phyloP scores from a whole-genome alignment of 139 green algal genomes.

The Closterium sp. region DNA sequence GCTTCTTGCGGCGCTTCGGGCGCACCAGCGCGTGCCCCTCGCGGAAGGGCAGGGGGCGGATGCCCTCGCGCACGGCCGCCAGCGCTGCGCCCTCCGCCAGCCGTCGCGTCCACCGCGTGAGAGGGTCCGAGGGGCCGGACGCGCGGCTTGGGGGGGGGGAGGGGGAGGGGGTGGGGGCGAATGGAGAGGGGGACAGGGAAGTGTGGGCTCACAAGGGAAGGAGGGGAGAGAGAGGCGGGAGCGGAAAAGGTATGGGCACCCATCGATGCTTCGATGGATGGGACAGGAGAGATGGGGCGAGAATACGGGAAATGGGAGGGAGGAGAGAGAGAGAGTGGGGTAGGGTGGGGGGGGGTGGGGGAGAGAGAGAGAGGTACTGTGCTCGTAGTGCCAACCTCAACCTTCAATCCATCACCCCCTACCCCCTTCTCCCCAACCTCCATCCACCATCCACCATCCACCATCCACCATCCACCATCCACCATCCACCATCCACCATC shows the following conservation, averaged over 20 bases:
- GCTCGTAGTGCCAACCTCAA: no score
- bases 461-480: no score
- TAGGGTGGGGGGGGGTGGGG: no score
- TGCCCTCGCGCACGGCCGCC: neutral
- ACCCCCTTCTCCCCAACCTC: no score
- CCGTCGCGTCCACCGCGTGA: neutral
- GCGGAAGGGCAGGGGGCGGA: neutral
- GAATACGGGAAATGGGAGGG: neutral
- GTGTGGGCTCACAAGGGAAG: neutral
- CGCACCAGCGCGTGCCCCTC: neutral
- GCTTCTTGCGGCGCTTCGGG: neutral
- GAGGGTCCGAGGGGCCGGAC: neutral
- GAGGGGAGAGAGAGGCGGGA: no score
- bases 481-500: no score
- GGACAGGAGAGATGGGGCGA: no score
- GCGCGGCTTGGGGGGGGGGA: neutral
- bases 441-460: no score
- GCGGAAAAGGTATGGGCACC: no score
- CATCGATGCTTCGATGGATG: no score
- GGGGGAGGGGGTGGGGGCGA: neutral
- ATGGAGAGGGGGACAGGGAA: neutral
- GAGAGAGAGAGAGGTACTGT: neutral
- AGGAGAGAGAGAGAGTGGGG: neutral
- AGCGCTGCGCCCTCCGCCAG: neutral
- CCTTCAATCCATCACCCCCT: no score